Evolutionary conservation across 2,329 filamentous ascomycete species (phyloP).

Genomic region (Monosporascus sp.): DNA sequence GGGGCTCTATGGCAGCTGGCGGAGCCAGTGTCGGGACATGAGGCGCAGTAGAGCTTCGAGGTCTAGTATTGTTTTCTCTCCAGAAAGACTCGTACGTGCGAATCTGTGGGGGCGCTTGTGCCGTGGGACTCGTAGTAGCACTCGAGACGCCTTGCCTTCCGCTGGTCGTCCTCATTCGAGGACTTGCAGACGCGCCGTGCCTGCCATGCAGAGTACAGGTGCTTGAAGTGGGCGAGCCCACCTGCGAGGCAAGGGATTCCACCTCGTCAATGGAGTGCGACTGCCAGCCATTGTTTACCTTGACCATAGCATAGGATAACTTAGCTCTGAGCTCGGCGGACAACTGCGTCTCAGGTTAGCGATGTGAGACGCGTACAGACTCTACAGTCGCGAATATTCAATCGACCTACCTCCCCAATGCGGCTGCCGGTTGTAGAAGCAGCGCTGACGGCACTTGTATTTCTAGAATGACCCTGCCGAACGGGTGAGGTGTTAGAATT

Average conservation of each 20-base stretch:
- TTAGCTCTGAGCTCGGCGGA: conserved; percentile 68
- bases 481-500: conserved; percentile 42
- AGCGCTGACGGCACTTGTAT: conserved; percentile 62
- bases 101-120: conserved; percentile 16
- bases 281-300: conserved; percentile 88
- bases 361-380: conserved; percentile 5
- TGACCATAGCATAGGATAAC: conserved; percentile 89
- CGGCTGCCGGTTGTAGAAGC: conserved; percentile 60
- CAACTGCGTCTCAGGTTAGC: conserved; percentile 21
- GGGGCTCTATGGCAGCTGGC: conserved; percentile 51
- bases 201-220: conserved; percentile 50
- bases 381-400: conserved; percentile 8
- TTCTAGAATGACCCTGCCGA: conserved; percentile 60
- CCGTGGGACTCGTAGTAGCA: conserved; percentile 23
- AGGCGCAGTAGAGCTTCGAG: conserved; percentile 34
- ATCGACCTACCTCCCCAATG: conserved; percentile 67
- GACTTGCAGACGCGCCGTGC: conserved; percentile 50
- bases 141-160: conserved; percentile 30
- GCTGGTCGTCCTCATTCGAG: conserved; percentile 37
- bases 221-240: conserved; percentile 58
- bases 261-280: conserved; percentile 72
- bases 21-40: conserved; percentile 42
- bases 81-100: conserved; percentile 41
- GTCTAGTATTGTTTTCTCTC: conserved; percentile 35
- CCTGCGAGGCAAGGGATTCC: conserved; percentile 67